Evolutionary conservation across 768 basidiomycete species (phyloP).

Genomic region (Kwoniella heveanensis): DNA sequence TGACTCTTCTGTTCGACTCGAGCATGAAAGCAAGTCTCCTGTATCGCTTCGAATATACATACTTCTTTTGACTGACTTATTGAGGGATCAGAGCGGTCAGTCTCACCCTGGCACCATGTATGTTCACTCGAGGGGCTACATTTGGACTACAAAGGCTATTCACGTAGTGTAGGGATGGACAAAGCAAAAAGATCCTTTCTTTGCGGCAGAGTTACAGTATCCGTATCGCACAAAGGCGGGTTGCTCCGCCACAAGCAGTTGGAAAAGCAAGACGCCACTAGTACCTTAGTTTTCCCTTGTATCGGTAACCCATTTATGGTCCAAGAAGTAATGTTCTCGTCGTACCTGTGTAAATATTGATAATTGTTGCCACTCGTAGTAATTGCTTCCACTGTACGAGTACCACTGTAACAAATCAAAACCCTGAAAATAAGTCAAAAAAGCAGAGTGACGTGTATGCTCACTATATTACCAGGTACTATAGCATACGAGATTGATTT

Average conservation of each 20-base stretch:
- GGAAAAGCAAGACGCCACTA: background rate
- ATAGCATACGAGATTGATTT: conserved; percentile 6
- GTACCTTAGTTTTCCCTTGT: background rate
- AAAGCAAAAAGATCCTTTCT: too few relatives aligned
- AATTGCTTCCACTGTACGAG: background rate
- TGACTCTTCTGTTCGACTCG: too few relatives aligned
- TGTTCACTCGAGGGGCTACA: too few relatives aligned
- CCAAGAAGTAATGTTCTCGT: conserved; percentile 14
- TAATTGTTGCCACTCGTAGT: background rate
- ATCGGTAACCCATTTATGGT: background rate
- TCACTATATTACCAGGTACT: too few relatives aligned
- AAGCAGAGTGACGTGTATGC: background rate
- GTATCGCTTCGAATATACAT: too few relatives aligned
- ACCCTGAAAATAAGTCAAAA: conserved; percentile 3
- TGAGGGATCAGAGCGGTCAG: too few relatives aligned
- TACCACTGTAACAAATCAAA: background rate
- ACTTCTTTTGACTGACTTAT: too few relatives aligned
- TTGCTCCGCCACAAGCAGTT: background rate
- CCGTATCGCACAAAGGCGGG: background rate
- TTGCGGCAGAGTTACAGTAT: too few relatives aligned
- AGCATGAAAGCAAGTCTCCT: too few relatives aligned
- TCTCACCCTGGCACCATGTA: too few relatives aligned
- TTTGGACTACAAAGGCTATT: too few relatives aligned
- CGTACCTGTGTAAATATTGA: background rate
- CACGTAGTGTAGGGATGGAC: too few relatives aligned